Evolutionary conservation across 1,284 basidiomycete genomes (phyloP).

Genomic region (Meira nashicola): DNA sequence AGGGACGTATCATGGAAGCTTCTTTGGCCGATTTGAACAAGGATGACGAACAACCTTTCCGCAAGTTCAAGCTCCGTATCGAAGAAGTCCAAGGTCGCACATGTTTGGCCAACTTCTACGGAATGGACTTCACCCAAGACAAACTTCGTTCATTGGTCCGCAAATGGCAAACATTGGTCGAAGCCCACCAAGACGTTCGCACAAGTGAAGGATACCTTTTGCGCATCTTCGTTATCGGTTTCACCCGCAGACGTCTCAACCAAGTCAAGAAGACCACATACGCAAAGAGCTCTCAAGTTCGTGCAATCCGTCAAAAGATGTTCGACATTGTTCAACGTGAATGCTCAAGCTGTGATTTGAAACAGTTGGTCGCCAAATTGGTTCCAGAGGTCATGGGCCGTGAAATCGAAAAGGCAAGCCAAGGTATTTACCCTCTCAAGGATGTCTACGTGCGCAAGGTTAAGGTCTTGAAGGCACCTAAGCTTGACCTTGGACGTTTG

Average conservation of each 20-base stretch:
- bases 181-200: slow-evolving; percentile 97
- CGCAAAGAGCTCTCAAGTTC: slow-evolving; percentile 88
- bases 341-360: slow-evolving; percentile 89
- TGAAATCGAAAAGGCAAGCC: slow-evolving; percentile 97
- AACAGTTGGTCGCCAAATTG: slow-evolving; percentile 92
- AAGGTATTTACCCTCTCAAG: slow-evolving; percentile 84
- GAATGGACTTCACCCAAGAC: slow-evolving; percentile 99
- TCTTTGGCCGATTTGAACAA: slow-evolving; percentile 98
- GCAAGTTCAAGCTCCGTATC: slow-evolving; percentile 97
- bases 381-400: slow-evolving; percentile 97
- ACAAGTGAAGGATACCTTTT: slow-evolving; percentile 99
- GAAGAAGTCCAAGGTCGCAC: slow-evolving; percentile 98
- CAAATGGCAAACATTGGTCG: slow-evolving; percentile 99
- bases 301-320: slow-evolving; percentile 99
- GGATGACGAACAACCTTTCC: slow-evolving; percentile 99
- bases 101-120: slow-evolving; percentile 99
- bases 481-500: slow-evolving; percentile 90
- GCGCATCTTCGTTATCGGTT: slow-evolving; percentile 96
- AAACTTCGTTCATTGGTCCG: slow-evolving; percentile 99
- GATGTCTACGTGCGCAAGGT: slow-evolving; percentile 94
- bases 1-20: slow-evolving; percentile 92
- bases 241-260: slow-evolving; percentile 93
- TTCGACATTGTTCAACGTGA: slow-evolving; percentile 99
- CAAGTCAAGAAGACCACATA: slow-evolving; percentile 99
- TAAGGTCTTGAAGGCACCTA: slow-evolving; percentile 87